Percentiles rank a stretch among this genome's conserved stretches.
Evolutionary conservation across 768 basidiomycete species (phyloP).

Genomic region (Macrolepiota albuminosa): DNA sequence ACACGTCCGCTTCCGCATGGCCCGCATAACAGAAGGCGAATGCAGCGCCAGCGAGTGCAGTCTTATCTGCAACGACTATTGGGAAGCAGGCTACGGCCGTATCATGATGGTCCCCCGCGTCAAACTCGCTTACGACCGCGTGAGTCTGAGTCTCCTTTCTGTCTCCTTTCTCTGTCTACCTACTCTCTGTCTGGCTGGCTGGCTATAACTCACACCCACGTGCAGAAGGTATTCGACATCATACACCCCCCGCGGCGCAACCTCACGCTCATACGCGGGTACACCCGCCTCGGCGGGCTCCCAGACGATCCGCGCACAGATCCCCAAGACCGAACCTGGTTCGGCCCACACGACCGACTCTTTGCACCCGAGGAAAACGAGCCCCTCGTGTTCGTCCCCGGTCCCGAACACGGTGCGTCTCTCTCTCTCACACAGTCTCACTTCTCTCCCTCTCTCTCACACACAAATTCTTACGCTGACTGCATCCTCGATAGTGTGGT

Average conservation of each 20-base stretch:
- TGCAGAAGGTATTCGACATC: slow-evolving; percentile 88
- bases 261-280: slow-evolving; percentile 93
- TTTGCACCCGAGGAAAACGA: slow-evolving; percentile 88
- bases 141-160: slow-evolving; percentile 27
- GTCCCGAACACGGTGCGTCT: slow-evolving; percentile 81
- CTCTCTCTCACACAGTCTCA: too few species aligned
- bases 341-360: slow-evolving; percentile 92
- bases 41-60: slow-evolving; percentile 96
- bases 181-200: too few species aligned
- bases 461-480: neutral
- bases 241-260: slow-evolving; percentile 90
- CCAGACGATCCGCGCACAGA: slow-evolving; percentile 96
- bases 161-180: neutral
- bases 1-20: slow-evolving; percentile 95
- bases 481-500: slow-evolving; percentile 69
- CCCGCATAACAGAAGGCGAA: slow-evolving; percentile 78
- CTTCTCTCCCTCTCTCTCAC: neutral
- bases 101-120: slow-evolving; percentile 98
- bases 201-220: neutral
- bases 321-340: slow-evolving; percentile 97
- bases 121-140: slow-evolving; percentile 92
- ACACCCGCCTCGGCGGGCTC: slow-evolving; percentile 90
- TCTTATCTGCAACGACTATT: slow-evolving; percentile 98
- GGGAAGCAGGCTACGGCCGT: slow-evolving; percentile 92
- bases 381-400: slow-evolving; percentile 68